Evolutionary conservation across 108 stramenopile species (phyloP).

Genomic region (Phaeodactylum tricornutum): DNA sequence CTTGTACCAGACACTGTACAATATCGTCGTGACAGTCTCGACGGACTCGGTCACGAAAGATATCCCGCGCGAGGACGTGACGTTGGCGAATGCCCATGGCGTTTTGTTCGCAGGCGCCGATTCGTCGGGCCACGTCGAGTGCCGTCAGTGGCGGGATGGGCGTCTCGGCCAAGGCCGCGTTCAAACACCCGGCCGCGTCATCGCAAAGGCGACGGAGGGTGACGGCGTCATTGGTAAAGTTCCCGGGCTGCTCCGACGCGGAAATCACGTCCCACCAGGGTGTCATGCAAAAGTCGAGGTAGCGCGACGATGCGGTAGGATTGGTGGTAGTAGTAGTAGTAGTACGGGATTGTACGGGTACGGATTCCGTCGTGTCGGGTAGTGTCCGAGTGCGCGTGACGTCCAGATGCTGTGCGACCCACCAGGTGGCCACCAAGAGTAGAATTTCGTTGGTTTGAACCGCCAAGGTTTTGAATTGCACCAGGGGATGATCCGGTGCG

Average conservation of each 20-base stretch:
- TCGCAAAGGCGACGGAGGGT: conserved; percentile 28
- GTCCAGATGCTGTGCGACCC: conserved; percentile 9
- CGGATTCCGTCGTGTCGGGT: neutral
- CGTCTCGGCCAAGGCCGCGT: conserved; percentile 8
- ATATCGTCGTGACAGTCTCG: conserved; percentile 26
- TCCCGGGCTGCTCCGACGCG: conserved; percentile 3
- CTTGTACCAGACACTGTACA: conserved; percentile 30
- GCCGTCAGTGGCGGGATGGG: conserved; percentile 11
- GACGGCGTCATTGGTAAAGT: conserved; percentile 6
- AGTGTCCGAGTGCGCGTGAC: too few species aligned
- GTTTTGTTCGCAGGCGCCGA: conserved; percentile 53
- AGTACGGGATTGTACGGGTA: neutral
- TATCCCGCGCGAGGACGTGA: conserved; percentile 26
- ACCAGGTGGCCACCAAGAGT: conserved; percentile 42
- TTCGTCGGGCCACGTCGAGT: conserved; percentile 26
- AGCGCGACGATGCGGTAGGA: neutral
- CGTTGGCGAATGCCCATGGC: conserved; percentile 44
- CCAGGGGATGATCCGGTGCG: conserved; percentile 36
- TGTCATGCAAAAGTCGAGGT: conserved; percentile 38
- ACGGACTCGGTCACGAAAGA: conserved; percentile 21
- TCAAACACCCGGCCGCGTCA: conserved; percentile 23
- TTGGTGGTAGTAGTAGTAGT: neutral
- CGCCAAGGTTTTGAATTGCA: conserved; percentile 42
- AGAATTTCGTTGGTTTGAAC: conserved; percentile 52
- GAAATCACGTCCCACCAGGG: conserved; percentile 57